phyloP scores from a whole-genome alignment of 2,329 filamentous ascomycete species.

The Fusarium incarnatum region DNA sequence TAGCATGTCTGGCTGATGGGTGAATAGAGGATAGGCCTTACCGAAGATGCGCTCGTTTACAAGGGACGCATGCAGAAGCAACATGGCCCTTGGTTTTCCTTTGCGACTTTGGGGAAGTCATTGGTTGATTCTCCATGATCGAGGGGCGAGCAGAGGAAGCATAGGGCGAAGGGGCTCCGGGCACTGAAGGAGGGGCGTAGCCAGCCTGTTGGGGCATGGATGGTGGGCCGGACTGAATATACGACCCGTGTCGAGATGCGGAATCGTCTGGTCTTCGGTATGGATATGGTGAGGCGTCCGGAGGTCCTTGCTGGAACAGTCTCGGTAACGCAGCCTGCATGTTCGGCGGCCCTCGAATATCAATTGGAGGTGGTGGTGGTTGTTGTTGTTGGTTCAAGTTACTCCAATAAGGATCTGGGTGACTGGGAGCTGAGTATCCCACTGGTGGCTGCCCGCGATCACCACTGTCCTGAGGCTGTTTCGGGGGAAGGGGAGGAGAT shows the following conservation, averaged over 20 bases:
- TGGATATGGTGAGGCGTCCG: constrained; percentile 40
- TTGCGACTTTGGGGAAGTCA: constrained; percentile 69
- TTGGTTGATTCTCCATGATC: constrained; percentile 59
- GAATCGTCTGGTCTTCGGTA: constrained; percentile 46
- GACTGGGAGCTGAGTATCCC: constrained; percentile 57
- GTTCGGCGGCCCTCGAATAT: constrained; percentile 40
- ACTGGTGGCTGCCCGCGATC: constrained; percentile 62
- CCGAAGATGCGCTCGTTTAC: constrained; percentile 84
- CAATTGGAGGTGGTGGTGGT: constrained; percentile 36
- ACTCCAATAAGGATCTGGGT: constrained; percentile 64
- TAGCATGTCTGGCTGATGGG: constrained; percentile 9
- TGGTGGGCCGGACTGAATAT: constrained; percentile 39
- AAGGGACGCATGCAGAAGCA: constrained; percentile 85
- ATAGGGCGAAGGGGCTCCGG: constrained; percentile 38
- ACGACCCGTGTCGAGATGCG: constrained; percentile 42
- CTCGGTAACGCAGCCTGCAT: constrained; percentile 45
- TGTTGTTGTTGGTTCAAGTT: constrained; percentile 45
- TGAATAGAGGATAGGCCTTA: constrained; percentile 50
- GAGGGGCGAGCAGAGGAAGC: constrained; percentile 49
- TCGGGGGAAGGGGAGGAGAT: constrained; percentile 71
- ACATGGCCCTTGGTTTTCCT: constrained; percentile 84
- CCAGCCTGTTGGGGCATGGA: constrained; percentile 36
- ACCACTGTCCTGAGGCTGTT: constrained; percentile 67
- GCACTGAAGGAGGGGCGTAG: constrained; percentile 39
- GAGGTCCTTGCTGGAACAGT: constrained; percentile 46